Base-by-base conservation (phyloP, 257 asterid genomes). In the Scutellaria baicalensis region DNA sequence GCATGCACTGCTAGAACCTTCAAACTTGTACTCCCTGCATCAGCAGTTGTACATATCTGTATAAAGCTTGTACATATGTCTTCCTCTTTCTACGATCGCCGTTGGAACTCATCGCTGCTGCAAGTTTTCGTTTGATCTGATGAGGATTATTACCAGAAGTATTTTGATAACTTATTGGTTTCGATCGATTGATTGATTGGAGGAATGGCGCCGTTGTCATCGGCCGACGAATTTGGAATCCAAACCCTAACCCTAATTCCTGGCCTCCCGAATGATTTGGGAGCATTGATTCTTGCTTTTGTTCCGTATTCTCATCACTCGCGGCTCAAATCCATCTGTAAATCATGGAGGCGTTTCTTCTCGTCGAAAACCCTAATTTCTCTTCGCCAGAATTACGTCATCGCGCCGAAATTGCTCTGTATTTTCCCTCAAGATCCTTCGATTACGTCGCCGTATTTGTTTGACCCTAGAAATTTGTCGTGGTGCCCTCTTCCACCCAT, bases 371-470 rank as follows among this genome's bases (percentile, higher is more conserved):
- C 85, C 82, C 81, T 87, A 20, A 72, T 87, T 50, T 80, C 77
- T 4, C 80, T 90, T n/a, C 89, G 98, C 11, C 87, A 66, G 54
- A 83, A 68, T 14, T 83, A 83, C 89, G 64, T 68, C 12, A 6
- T 77, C 72, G 54, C 89, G 63, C 76, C 89, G 21, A 81, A 88
- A 16, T 76, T 91, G 16, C 80, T 91, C 21, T 84, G 97, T 72
- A 63, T 91, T 35, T 93, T 91, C 81, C 97, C 96, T 0, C 86
- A 91, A 50, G 98, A 93, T 71, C 98, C 96, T 13, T 91, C 96
- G 1, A 80, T 82, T 57, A 69, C 87, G 6, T 78, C 95, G 31
- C 97, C 96, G 1, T 87, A 82, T 56, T 76, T 93, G 9, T 93
- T 88, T 52, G 97, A 91, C 82, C 96, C 88, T 5, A 72, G 55